A percentile compares a stretch with the other conserved stretches of the same genome.
Evolutionary conservation across 768 basidiomycete species (phyloP).

Genomic region (Mycena vulgaris): DNA sequence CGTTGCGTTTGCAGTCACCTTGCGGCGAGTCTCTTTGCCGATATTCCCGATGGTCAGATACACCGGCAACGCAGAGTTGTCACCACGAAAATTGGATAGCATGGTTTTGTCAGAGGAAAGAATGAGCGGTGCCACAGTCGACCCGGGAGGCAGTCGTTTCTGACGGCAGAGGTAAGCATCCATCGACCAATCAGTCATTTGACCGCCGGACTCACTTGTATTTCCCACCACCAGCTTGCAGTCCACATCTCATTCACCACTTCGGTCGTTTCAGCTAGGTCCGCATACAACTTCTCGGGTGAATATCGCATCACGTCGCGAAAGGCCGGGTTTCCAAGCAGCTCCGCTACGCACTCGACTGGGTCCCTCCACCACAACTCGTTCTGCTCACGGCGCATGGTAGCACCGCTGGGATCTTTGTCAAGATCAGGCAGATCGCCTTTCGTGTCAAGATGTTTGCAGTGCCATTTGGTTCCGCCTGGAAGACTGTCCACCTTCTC

Average conservation of each 20-base stretch:
- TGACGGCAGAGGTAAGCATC: neutral
- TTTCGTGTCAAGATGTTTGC: slow-evolving; percentile 36
- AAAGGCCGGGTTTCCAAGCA: slow-evolving; percentile 44
- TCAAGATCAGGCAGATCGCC: slow-evolving; percentile 33
- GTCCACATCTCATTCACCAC: slow-evolving; percentile 48
- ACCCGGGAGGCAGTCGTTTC: slow-evolving; percentile 26
- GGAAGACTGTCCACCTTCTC: slow-evolving; percentile 42
- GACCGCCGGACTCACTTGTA: slow-evolving; percentile 43
- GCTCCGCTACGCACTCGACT: slow-evolving; percentile 36
- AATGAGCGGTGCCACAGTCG: slow-evolving; percentile 48
- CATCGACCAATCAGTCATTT: neutral
- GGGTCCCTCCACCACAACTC: slow-evolving; percentile 46
- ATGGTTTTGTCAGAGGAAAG: slow-evolving; percentile 53
- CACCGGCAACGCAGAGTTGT: slow-evolving; percentile 53
- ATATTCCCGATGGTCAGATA: slow-evolving; percentile 54
- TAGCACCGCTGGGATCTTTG: slow-evolving; percentile 23
- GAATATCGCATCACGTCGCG: slow-evolving; percentile 41
- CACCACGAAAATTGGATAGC: slow-evolving; percentile 47
- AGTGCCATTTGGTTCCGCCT: slow-evolving; percentile 38
- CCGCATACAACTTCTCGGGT: slow-evolving; percentile 38
- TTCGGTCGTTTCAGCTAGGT: slow-evolving; percentile 7
- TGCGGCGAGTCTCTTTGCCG: slow-evolving; percentile 40
- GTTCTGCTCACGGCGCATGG: slow-evolving; percentile 27
- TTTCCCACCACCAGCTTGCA: slow-evolving; percentile 50
- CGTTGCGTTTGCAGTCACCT: slow-evolving; percentile 45